Base-by-base conservation (phyloP, 2,329 filamentous ascomycete species). In the Colletotrichum liaoningense region DNA sequence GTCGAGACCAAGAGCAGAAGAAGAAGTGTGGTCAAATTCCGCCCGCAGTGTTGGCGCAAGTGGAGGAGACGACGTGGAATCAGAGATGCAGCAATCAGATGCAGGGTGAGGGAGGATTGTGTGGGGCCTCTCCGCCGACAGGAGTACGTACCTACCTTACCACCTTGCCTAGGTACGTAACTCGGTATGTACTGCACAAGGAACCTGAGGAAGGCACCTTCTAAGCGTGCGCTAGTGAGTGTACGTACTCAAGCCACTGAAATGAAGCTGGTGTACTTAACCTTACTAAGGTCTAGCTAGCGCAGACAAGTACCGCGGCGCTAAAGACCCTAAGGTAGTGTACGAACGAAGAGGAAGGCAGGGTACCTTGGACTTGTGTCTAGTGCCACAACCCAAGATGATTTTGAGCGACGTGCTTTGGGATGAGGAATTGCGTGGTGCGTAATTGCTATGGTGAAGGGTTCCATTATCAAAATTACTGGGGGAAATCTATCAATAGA, bases 61-160 rank as follows among this genome's bases (percentile, higher is more conserved):
- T 67, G 64, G 69, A 72, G 59, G 54, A 69, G 55, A 73, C 46
- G 70, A 62, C 60, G 70, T 73, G 70, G 70, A 70, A 73, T 73
- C 70, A 70, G 67, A 70, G 46, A 65, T 65, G 70, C 70, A 70
- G 62, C 67, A 65, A 66, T 66, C 60, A 62, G 67, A 65, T 60
- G 67, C 60, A 73, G 60, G 67, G 67, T 65, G 55, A 67, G 54
- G 54, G 66, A 73, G 52, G 35, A 35, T 59, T 42, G 35, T 38
- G 46, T 35, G 59, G 55, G 55, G 67, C 58, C 59, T 33, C 49
- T 35, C 19, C 38, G 54, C 22, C 26, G 54, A 56, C 54, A 56
- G 16, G 54, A 28, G 54, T 55, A n/a, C 22, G 26, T 42, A 19
- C 16, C 38, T 42, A 7, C 2, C 1, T 42, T 12, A 35, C 33